These are phyloP conservation scores for Paralagenidium karlingii DNA, from an alignment of 352 stramenopile species.

Conservation along the genomic window DNA sequence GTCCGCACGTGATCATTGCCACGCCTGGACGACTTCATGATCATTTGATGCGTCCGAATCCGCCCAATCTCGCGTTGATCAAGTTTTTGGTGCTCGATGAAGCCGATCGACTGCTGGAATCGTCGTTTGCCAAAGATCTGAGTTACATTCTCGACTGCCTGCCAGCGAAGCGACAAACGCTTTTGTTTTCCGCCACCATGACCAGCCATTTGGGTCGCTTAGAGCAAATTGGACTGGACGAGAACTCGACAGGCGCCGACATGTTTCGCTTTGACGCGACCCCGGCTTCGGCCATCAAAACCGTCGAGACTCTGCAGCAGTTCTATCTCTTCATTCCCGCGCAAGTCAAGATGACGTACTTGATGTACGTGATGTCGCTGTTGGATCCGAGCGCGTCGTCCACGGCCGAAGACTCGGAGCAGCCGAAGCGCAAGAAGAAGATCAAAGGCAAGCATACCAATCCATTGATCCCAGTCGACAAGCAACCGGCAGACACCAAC, in stretches of 20 bases:
- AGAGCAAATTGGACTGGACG: conserved; percentile 58
- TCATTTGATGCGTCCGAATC: conserved; percentile 84
- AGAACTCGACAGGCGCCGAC: too few species aligned
- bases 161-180: conserved; percentile 82
- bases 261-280: conserved; percentile 66
- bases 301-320: conserved; percentile 89
- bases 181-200: conserved; percentile 98
- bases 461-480: conserved; percentile 8
- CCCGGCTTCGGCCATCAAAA: conserved; percentile 55
- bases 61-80: conserved; percentile 83
- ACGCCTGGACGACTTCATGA: conserved; percentile 93
- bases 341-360: conserved; percentile 93
- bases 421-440: conserved; percentile 16
- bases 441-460: conserved; percentile 20
- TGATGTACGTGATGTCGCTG: conserved; percentile 80
- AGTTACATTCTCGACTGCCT: conserved; percentile 76
- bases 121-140: conserved; percentile 81
- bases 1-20: conserved; percentile 95
- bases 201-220: conserved; percentile 86
- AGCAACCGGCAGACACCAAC: conserved; percentile 10
- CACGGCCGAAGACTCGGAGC: conserved; percentile 27
- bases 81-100: conserved; percentile 97
- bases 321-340: conserved; percentile 97
- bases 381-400: conserved; percentile 42
- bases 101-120: conserved; percentile 89